Evolutionary conservation across 345 rosid genomes (phyloP), one percentile per base, ranked within the genome.

Genomic region (Balakata baccata): DNA sequence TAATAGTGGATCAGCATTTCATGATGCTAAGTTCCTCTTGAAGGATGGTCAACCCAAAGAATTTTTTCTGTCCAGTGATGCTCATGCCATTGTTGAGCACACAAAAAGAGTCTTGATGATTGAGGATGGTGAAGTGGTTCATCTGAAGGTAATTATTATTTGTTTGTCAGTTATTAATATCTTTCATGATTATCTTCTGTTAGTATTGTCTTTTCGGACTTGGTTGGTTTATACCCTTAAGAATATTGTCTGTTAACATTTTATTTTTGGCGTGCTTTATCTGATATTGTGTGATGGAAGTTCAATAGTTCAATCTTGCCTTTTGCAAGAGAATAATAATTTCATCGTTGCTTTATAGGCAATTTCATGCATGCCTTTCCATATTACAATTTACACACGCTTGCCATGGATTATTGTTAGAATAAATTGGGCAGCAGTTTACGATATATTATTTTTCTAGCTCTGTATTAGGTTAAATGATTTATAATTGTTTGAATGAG

Each of bases 41-140:
- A 86, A 75, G 79, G 86, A 87, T 81, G 93, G 84, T 45, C 85
- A 82, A 72, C 91, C 98, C 57, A 87, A 86, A 81, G 98, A 94
- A 72, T 77, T 94, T 69, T 94, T 92, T 72, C 83, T 94, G 63
- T 92, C 93, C 57, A 94, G 93, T 84, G 98, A 92, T 80, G 92
- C 91, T 11, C 86, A 85, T 74, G 98, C 98, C 66, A 84, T 94
- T 75, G 86, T 94, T 80, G 98, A 92, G 82, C 98, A 94, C 78
- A 94, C 98, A 22, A 92, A 84, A 83, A 92, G 78, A 77, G 98
- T 90, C 75, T 75, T 94, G 89, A 85, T 88, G 82, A 89, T 94
- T 82, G 96, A 94, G 84, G 98, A 94, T 71, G 88, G 85, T 56
- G 98, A 94, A 89, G 93, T 92, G 68, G 91, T 92, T 73, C 84